Evolutionary conservation across 306 rosid genomes (phyloP), one percentile per base, ranked within the genome.

Genomic region (Delonix regia): DNA sequence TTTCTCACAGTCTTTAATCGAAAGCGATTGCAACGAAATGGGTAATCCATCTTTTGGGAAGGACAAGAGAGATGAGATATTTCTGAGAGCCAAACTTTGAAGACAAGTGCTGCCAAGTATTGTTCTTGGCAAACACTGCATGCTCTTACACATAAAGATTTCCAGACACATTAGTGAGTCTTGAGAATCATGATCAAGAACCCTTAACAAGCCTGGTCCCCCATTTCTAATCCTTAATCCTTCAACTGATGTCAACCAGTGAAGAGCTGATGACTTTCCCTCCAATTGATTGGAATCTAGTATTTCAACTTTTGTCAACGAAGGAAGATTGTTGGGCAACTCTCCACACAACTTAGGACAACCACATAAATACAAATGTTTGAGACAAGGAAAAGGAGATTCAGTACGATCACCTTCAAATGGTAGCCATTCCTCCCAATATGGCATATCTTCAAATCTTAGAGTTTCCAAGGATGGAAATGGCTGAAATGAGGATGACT

Each of bases 401-500:
- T 45, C 45, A 0, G 2, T 15, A 22, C 55, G 55, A 11, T 67
- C 36, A 67, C 72, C 72, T 22, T 67, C 38, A 67, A 21, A 41
- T 14, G 18, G 22, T 0, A 24, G 18, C 72, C 72, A 67, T 41
- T 67, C 22, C 25, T 12, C 52, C 72, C 72, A 67, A 22, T 7
- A 5, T 13, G 36, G 9, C 72, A 67, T 67, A 0, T 67, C 8
- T 21, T 24, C 1, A 67, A 67, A 67, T 67, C 0, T 2, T 0
- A 67, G 53, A 22, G 4, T 21, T 13, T 67, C 36, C 21, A 42
- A 42, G 6, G 36, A 42, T 67, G 71, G 71, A 66, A 66, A 66
- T 66, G 71, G 71, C 0, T 42, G 64, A 76, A 64, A 76, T 22
- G 64, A 63, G 63, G 71, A 63, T 15, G n/a, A 22, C 28, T 12